A percentile compares a stretch with the other conserved stretches of the same genome.
These are phyloP conservation scores for Neonectria hederae DNA, from an alignment of 2,329 filamentous ascomycete genomes.

Conservation along the genomic window DNA sequence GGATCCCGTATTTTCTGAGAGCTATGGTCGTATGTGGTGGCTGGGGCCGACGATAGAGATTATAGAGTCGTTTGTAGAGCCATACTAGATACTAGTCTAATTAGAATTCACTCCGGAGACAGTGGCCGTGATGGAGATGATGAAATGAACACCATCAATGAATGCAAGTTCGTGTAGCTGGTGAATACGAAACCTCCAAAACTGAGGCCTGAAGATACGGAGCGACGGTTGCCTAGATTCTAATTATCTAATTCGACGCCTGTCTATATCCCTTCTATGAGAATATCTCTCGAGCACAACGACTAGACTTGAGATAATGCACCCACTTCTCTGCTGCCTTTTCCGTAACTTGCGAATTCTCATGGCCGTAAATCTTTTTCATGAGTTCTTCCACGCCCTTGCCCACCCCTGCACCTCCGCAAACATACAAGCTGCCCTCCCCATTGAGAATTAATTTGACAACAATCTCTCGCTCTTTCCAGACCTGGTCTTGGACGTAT, in stretches of 20 bases:
- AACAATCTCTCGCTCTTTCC: slow-evolving; percentile 6
- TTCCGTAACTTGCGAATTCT: background rate
- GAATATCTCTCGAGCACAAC: slow-evolving; percentile 19
- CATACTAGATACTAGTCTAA: too few relatives aligned
- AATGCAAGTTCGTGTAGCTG: too few relatives aligned
- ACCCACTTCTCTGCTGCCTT: slow-evolving; percentile 13
- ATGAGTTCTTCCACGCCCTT: slow-evolving; percentile 17
- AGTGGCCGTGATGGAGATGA: too few relatives aligned
- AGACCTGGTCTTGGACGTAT: slow-evolving; percentile 23
- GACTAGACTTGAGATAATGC: slow-evolving; percentile 8
- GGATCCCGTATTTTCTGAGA: background rate
- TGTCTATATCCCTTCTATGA: slow-evolving; percentile 2
- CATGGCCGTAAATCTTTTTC: slow-evolving; percentile 10
- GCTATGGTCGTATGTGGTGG: background rate
- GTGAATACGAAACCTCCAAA: too few relatives aligned
- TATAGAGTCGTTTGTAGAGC: too few relatives aligned
- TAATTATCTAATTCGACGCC: background rate
- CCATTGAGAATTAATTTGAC: slow-evolving; percentile 5
- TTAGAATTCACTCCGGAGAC: too few relatives aligned
- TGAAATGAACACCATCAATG: too few relatives aligned
- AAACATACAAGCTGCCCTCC: slow-evolving; percentile 19
- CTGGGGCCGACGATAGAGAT: background rate
- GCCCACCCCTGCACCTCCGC: slow-evolving; percentile 16
- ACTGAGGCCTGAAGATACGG: too few relatives aligned
- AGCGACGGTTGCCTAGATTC: too few relatives aligned